Conservation (phyloP, 139 green algal species). For the Tetradesmus obliquus region DNA sequence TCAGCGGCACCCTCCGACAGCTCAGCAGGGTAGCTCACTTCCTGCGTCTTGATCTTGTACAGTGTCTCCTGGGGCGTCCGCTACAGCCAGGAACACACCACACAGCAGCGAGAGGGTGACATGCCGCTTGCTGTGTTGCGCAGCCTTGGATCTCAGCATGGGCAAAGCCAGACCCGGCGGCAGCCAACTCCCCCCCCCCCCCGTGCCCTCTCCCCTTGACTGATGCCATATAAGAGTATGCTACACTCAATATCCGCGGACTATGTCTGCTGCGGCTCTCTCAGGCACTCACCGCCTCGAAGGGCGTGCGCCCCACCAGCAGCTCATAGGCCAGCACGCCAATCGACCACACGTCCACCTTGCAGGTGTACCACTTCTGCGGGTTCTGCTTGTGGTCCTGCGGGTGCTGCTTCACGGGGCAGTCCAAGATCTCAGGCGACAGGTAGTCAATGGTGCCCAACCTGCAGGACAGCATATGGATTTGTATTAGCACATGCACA, state of each 20-base stretch:
- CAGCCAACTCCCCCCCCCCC: neutral
- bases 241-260: no score
- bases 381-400: constrained; percentile 70
- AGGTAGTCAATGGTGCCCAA: constrained; percentile 82
- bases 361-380: constrained; percentile 62
- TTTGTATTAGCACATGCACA: no score
- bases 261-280: no score
- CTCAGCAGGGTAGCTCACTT: constrained; percentile 50
- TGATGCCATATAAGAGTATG: neutral
- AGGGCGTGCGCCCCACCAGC: constrained; percentile 64
- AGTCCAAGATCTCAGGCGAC: constrained; percentile 74
- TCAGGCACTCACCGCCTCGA: constrained; percentile 57
- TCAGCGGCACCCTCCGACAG: constrained; percentile 42
- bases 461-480: constrained; percentile 37
- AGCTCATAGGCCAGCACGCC: constrained; percentile 74
- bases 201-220: neutral
- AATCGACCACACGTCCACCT: constrained; percentile 70
- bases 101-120: neutral
- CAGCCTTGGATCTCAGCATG: neutral
- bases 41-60: constrained; percentile 58
- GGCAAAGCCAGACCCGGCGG: neutral
- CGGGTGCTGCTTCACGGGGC: constrained; percentile 68
- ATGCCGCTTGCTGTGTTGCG: neutral
- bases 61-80: constrained; percentile 59
- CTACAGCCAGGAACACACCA: constrained; percentile 29